These are phyloP conservation scores for Elaeagnus macrophylla DNA, from an alignment of 306 rosid species.

Conservation along the genomic window DNA sequence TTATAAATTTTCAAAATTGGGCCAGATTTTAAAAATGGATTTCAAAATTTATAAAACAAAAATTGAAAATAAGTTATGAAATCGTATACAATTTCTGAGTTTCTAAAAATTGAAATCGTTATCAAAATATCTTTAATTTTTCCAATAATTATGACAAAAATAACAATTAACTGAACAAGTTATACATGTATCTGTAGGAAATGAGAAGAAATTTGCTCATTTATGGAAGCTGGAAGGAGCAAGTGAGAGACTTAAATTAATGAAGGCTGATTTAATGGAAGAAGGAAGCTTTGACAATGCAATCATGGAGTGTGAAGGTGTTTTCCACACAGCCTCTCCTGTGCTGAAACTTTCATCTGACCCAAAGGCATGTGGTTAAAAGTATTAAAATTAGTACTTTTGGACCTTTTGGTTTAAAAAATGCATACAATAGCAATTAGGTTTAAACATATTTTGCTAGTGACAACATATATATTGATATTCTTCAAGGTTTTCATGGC, in stretches of 20 bases:
- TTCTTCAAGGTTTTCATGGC: not conserved
- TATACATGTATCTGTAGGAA: conserved; percentile 27
- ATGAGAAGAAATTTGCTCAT: conserved; percentile 52
- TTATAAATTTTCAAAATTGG: no score
- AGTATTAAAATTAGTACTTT: not conserved
- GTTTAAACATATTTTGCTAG: no score
- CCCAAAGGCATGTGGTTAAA: conserved; percentile 43
- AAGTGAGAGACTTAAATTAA: conserved; percentile 52
- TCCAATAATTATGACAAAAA: no score
- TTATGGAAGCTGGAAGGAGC: conserved; percentile 82
- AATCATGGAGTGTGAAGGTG: conserved; percentile 68
- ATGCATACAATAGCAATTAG: no score
- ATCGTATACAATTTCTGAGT: no score
- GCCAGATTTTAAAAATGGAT: no score
- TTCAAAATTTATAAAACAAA: no score
- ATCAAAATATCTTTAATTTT: no score
- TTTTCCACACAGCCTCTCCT: conserved; percentile 90
- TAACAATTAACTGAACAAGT: no score
- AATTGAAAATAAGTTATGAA: no score
- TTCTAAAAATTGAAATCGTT: no score
- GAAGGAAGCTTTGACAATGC: conserved; percentile 75
- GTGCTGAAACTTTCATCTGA: conserved; percentile 47
- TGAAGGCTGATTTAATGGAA: conserved; percentile 66
- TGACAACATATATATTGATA: not conserved
- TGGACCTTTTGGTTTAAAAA: no score